Conservation (phyloP, 176 grass and related monocot species). For the Dactylis glomerata region DNA sequence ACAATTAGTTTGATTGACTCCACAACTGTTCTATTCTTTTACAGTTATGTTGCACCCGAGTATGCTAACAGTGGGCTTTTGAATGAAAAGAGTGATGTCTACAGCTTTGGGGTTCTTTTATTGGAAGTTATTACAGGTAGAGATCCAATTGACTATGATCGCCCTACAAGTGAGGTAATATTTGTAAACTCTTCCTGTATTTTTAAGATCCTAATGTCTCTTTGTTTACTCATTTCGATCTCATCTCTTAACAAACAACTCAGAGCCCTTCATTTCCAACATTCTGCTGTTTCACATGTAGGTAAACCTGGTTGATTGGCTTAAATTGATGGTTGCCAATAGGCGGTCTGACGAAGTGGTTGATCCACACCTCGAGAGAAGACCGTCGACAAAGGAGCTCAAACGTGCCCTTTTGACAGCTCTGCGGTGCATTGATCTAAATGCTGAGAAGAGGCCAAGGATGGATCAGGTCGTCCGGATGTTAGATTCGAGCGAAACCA, state of each 20-base stretch:
- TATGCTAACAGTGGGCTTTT: constrained; percentile 96
- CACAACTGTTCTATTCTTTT: constrained; percentile 23
- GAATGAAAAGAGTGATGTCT: constrained; percentile 99
- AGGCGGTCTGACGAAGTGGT: constrained; percentile 88
- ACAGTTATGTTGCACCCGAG: constrained; percentile 90
- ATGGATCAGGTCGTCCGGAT: constrained; percentile 98
- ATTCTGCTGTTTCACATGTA: constrained; percentile 29
- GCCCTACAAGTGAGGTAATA: constrained; percentile 83
- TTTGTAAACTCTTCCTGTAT: not conserved
- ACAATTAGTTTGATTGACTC: not conserved
- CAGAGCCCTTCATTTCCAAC: not conserved
- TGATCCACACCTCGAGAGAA: constrained; percentile 82
- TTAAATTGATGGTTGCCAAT: constrained; percentile 96
- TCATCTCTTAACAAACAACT: constrained; percentile 11
- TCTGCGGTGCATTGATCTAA: constrained; percentile 87
- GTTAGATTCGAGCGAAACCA: constrained; percentile 74
- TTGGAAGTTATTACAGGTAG: constrained; percentile 97
- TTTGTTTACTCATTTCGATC: not conserved
- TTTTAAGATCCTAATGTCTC: not conserved
- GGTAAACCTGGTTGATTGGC: constrained; percentile 99
- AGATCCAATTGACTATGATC: constrained; percentile 90
- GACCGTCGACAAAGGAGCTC: constrained; percentile 78
- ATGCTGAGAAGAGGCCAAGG: constrained; percentile 86
- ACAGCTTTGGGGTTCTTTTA: constrained; percentile 96
- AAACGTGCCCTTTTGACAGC: constrained; percentile 90